phyloP scores from a whole-genome alignment of 2,329 filamentous ascomycete species.

The Magnaporthales sp. region DNA sequence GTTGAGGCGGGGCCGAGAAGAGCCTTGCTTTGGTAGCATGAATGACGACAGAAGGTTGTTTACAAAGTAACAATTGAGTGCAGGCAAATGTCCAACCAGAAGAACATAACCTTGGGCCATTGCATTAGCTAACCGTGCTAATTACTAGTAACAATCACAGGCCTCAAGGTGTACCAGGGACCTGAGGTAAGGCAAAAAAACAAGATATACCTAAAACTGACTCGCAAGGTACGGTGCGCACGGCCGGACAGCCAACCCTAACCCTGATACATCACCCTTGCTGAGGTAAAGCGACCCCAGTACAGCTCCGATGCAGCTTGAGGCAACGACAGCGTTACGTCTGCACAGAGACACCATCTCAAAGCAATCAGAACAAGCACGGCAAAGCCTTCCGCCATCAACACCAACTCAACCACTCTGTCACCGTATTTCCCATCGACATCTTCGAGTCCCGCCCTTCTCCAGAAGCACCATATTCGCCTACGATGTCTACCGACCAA shows the following conservation, averaged over 20 bases:
- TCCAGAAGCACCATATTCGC: neutral
- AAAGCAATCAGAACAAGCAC: neutral
- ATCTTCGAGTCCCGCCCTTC: neutral
- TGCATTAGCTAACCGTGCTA: neutral
- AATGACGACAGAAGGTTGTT: neutral
- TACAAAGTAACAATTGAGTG: neutral
- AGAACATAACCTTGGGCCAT: neutral
- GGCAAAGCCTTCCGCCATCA: neutral
- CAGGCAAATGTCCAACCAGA: neutral
- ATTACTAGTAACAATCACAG: neutral
- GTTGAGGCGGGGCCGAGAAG: neutral
- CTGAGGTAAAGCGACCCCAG: neutral
- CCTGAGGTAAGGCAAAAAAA: no score
- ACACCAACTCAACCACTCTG: neutral
- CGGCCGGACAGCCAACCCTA: neutral
- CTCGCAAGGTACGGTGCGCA: neutral
- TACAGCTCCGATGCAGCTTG: neutral
- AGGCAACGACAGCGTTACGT: constrained; percentile 2
- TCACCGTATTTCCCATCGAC: neutral
- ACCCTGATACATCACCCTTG: neutral
- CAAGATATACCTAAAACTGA: neutral
- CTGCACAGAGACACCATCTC: neutral
- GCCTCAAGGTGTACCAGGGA: neutral
- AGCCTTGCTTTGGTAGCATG: neutral
- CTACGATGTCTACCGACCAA: constrained; percentile 31